Evolutionary conservation across 2,329 filamentous ascomycete genomes (phyloP), one percentile per base, ranked within the genome.

Genomic region (Sphaerulina populicola): DNA sequence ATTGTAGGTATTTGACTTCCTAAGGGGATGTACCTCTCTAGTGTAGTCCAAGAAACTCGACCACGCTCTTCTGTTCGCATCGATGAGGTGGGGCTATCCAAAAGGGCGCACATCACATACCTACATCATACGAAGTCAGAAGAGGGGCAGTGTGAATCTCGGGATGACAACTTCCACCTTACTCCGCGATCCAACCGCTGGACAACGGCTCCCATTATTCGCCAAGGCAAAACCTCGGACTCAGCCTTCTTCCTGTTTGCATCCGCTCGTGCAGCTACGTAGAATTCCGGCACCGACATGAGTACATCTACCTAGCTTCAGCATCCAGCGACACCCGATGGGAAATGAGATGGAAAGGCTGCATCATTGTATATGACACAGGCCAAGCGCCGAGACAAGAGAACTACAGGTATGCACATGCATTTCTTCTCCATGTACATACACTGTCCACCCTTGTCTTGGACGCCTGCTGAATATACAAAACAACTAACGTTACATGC

Each of bases 401-500:
- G 18, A 35, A 35, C 23, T 8, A 38, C n/a, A n/a, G n/a, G n/a
- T 8, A 38, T 37, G n/a, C 37, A 33, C 35, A 27, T 47, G 37
- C 31, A 31, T 30, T 9, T 9, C 4, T 44, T 42, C 27, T 49
- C 46, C 38, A 49, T 49, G 29, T 52, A 57, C 52, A 54, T 52
- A 57, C 52, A 54, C 31, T 46, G 44, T 58, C 53, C 58, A 55
- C 54, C 52, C 31, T 48, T 49, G 43, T 48, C 47, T 44, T 52
- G 41, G 52, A 53, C 53, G 54, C 53, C 57, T 52, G 53, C 55
- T 57, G 57, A 58, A 55, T 58, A 52, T 57, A 58, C 56, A 27
- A 27, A 27, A 27, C 23, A 60, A 58, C 53, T 57, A 58, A 51
- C 55, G 47, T 54, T 54, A 56, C 57, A 60, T 60, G 56, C 56